Evolutionary conservation across 2,329 filamentous ascomycete genomes (phyloP), one percentile per base, ranked within the genome.

Genomic region (Ophiognomonia clavigignenti-juglandacearum): DNA sequence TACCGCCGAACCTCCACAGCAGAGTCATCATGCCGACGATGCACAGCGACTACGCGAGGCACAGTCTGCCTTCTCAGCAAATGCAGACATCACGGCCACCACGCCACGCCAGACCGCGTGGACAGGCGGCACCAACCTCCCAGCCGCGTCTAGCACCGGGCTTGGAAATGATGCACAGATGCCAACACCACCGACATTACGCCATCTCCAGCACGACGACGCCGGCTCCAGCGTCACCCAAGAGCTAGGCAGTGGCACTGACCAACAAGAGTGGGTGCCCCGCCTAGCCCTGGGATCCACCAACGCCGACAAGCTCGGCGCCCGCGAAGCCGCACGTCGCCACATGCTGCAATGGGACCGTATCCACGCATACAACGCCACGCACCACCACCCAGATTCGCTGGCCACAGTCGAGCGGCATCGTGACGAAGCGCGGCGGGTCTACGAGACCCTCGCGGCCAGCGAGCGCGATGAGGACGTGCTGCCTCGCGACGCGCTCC

Each of bases 241-340:
- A 26, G 24, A 6, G 24, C 24, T 6, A 10, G 24, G 24, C 24
- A 10, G 24, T 10, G n/a, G 24, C 24, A 10, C 24, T 6, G 24
- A 20, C 8, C 34, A 36, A 11, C 34, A 20, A 13, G 34, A 6
- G 43, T 61, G 59, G 58, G 39, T 35, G 24, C 60, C 62, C 0
- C 55, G 63, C 10, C 52, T 68, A 11, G 59, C 62, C 14, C 57
- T 71, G 24, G 67, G 67, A 3, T 59, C 58, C 16, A 53, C 57
- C 19, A 48, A 71, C 4, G 64, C 64, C 5, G 61, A 63, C 20
- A 63, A 68, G 26, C 56, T 68, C 38, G 68, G 61, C 29, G 53
- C 54, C 8, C 60, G 67, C 34, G 61, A 70, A 52, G 51, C 61
- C 20, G 69, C 68, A 22, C 56, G 66, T 31, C 61, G 65, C 10